These are phyloP conservation scores for Emmonsiellopsis sp. DNA, from an alignment of 2,329 filamentous ascomycete species.

Conservation along the genomic window DNA sequence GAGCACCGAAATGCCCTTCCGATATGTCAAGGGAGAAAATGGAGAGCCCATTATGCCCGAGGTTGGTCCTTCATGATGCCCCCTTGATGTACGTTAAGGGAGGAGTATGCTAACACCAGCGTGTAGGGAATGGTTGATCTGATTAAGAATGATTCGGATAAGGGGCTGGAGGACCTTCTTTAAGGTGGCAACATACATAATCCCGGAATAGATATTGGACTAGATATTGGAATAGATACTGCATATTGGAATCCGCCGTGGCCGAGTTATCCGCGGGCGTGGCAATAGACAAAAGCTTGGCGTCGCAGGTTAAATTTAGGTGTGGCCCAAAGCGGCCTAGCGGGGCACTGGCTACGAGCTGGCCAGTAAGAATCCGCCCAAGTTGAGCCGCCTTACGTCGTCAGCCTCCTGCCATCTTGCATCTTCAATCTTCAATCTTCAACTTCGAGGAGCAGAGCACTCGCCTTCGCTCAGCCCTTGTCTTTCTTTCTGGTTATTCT, in stretches of 20 bases:
- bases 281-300: too few relatives aligned
- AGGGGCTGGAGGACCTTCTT: conserved; percentile 78
- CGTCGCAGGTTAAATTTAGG: background rate
- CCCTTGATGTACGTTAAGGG: background rate
- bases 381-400: background rate
- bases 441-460: background rate
- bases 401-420: background rate
- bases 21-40: conserved; percentile 70
- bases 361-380: too few relatives aligned
- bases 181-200: conserved; percentile 24
- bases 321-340: background rate
- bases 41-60: conserved; percentile 84
- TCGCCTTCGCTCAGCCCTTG: background rate
- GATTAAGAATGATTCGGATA: conserved; percentile 88
- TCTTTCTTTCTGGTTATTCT: background rate
- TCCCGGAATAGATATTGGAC: background rate
- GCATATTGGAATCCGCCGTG: too few relatives aligned
- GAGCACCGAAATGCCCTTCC: conserved; percentile 95
- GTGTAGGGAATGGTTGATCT: conserved; percentile 82
- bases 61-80: conserved; percentile 38
- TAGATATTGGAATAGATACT: too few relatives aligned
- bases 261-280: too few relatives aligned
- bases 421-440: background rate
- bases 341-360: too few relatives aligned
- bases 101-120: background rate